phyloP scores from a whole-genome alignment of 2,329 filamentous ascomycete genomes.

The Pyrenochaeta sp. region DNA sequence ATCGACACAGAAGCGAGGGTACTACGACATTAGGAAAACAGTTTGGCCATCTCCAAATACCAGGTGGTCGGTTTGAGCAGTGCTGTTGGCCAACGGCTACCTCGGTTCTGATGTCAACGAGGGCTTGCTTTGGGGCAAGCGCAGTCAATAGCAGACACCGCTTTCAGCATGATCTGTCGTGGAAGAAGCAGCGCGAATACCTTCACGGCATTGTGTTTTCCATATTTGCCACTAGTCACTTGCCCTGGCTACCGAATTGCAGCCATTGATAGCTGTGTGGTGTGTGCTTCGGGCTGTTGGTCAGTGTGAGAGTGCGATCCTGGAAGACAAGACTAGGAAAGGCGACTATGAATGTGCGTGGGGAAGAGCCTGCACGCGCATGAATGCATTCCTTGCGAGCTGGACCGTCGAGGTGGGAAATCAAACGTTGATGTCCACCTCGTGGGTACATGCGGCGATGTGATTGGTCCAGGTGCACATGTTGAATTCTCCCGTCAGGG shows the following conservation, averaged over 20 bases:
- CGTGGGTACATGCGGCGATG: background rate
- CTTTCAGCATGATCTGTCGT: background rate
- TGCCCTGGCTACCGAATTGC: background rate
- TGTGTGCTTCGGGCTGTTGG: background rate
- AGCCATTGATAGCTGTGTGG: background rate
- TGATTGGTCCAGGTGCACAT: constrained; percentile 2
- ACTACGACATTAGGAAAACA: background rate
- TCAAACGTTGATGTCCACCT: constrained; percentile 4
- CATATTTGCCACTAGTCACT: background rate
- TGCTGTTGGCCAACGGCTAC: background rate
- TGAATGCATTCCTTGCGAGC: constrained; percentile 1
- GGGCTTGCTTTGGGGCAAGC: background rate
- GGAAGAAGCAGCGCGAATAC: background rate
- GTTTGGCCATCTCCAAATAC: constrained; percentile 3
- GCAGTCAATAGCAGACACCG: background rate
- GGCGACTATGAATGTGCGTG: constrained; percentile 2
- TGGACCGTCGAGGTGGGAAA: background rate
- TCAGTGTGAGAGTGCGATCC: background rate
- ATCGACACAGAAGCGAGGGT: background rate
- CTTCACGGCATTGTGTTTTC: background rate
- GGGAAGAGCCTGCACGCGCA: background rate
- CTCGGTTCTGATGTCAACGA: background rate
- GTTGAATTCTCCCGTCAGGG: background rate
- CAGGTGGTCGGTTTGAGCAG: constrained; percentile 7
- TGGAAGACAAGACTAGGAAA: background rate